Evolutionary conservation across 1,139 yeast genomes (phyloP).

Genomic region (Scheffersomyces parashehatae): DNA sequence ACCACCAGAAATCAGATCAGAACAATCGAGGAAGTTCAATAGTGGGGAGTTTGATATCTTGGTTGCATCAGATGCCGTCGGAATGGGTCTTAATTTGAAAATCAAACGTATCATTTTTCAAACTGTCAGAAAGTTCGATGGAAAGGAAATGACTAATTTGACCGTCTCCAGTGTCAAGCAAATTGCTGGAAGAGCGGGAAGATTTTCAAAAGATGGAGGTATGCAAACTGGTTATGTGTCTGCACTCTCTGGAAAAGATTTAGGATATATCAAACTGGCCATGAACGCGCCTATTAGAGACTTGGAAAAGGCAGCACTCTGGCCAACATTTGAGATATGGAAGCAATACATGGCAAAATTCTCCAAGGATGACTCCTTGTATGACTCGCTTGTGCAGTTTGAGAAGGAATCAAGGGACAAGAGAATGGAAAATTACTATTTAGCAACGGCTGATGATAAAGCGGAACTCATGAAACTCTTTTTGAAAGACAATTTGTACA

Average conservation of each 20-base stretch:
- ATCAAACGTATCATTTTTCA: slow-evolving; percentile 80
- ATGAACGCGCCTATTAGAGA: slow-evolving; percentile 49
- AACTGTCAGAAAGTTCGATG: slow-evolving; percentile 69
- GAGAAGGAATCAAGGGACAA: slow-evolving; percentile 29
- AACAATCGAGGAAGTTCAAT: slow-evolving; percentile 80
- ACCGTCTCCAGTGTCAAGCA: slow-evolving; percentile 76
- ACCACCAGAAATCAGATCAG: slow-evolving; percentile 92
- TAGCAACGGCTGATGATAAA: slow-evolving; percentile 49
- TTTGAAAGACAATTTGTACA: slow-evolving; percentile 28
- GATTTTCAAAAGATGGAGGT: slow-evolving; percentile 49
- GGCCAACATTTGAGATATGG: slow-evolving; percentile 75
- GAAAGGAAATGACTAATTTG: slow-evolving; percentile 48
- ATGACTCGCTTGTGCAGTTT: slow-evolving; percentile 49
- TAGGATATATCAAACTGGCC: slow-evolving; percentile 42
- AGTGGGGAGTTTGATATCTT: slow-evolving; percentile 72
- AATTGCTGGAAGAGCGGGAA: slow-evolving; percentile 96
- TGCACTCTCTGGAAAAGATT: slow-evolving; percentile 47
- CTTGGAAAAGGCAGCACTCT: slow-evolving; percentile 56
- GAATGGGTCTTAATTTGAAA: slow-evolving; percentile 92
- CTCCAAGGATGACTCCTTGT: slow-evolving; percentile 46
- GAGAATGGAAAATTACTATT: slow-evolving; percentile 29
- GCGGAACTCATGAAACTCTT: slow-evolving; percentile 48
- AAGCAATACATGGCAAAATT: slow-evolving; percentile 55
- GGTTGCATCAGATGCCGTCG: slow-evolving; percentile 96
- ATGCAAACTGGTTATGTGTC: slow-evolving; percentile 62